Percentiles rank a stretch among this genome's conserved stretches.
phyloP scores from a whole-genome alignment of 2,329 filamentous ascomycete species.

The Cyphellophora europaea region DNA sequence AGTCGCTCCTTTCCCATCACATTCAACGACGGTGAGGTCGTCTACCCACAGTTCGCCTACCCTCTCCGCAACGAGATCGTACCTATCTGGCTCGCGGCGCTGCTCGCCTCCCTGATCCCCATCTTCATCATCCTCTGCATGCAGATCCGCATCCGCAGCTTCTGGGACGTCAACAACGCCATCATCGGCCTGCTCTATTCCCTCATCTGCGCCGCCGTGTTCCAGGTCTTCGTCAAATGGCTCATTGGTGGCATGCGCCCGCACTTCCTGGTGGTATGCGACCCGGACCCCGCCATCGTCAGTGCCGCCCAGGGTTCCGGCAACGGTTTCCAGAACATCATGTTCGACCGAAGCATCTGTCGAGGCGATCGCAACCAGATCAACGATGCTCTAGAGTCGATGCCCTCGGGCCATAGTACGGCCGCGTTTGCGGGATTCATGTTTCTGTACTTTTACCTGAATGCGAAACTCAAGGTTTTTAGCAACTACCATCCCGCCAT shows the following conservation, averaged over 20 bases:
- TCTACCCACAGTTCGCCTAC: constrained; percentile 63
- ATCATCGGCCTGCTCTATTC: constrained; percentile 60
- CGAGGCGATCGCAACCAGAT: constrained; percentile 56
- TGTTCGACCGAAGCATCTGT: constrained; percentile 62
- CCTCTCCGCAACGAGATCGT: constrained; percentile 61
- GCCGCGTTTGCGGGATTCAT: constrained; percentile 44
- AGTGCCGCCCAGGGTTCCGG: constrained; percentile 26
- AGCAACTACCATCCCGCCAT: constrained; percentile 62
- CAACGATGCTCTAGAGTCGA: constrained; percentile 60
- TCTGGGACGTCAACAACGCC: constrained; percentile 61
- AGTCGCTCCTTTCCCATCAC: constrained; percentile 61
- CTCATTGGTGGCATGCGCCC: constrained; percentile 65
- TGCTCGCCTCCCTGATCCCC: constrained; percentile 56
- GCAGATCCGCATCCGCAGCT: constrained; percentile 59
- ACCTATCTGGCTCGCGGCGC: constrained; percentile 60
- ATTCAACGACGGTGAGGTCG: constrained; percentile 57
- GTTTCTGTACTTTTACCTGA: constrained; percentile 63
- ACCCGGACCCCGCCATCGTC: constrained; percentile 43
- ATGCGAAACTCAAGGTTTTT: constrained; percentile 69
- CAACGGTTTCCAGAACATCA: constrained; percentile 50
- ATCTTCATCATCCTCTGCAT: constrained; percentile 55
- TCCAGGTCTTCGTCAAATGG: constrained; percentile 68
- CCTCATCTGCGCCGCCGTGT: constrained; percentile 61
- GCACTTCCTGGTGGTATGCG: constrained; percentile 62
- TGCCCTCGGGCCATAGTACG: constrained; percentile 66